Conservation (phyloP, 2,329 filamentous ascomycete species). For the Penicillium sp. region DNA sequence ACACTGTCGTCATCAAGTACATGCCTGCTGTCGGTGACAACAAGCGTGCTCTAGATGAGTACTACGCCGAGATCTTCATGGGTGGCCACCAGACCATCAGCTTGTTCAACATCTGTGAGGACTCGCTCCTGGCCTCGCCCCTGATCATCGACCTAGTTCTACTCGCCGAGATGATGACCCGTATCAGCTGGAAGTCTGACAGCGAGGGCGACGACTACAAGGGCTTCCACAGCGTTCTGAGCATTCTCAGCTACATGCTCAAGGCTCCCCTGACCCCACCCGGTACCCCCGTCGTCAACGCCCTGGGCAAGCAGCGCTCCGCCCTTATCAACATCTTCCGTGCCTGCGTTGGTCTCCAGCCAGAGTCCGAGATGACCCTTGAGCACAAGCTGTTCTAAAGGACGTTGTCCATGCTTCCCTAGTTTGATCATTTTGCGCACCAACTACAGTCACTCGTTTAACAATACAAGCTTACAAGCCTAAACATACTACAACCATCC, state of each 20-base stretch:
- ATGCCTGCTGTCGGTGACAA: conserved; percentile 98
- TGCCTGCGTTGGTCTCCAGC: conserved; percentile 89
- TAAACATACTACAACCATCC: neutral
- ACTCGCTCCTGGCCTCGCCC: conserved; percentile 88
- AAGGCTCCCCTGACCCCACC: conserved; percentile 86
- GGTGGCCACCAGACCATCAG: conserved; percentile 97
- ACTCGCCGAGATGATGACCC: conserved; percentile 94
- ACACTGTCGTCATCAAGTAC: conserved; percentile 99
- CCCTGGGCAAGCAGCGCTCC: conserved; percentile 88
- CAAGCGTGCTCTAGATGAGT: conserved; percentile 97
- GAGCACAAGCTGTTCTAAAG: conserved; percentile 89
- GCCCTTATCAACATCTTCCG: conserved; percentile 97
- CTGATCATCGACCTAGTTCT: conserved; percentile 94
- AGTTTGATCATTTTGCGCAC: conserved; percentile 1
- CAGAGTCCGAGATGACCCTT: conserved; percentile 96
- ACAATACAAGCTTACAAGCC: conserved; percentile 5
- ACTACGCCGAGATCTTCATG: conserved; percentile 98
- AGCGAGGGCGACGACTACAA: conserved; percentile 62
- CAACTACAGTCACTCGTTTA: conserved; percentile 26
- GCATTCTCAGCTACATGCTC: conserved; percentile 97
- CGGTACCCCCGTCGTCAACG: conserved; percentile 90
- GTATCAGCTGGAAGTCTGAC: conserved; percentile 77
- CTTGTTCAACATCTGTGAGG: conserved; percentile 97
- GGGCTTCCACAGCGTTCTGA: conserved; percentile 93
- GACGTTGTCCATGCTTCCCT: neutral